Evolutionary conservation across 1,284 basidiomycete genomes (phyloP).

Genomic region (Apiotrichum laibachii): DNA sequence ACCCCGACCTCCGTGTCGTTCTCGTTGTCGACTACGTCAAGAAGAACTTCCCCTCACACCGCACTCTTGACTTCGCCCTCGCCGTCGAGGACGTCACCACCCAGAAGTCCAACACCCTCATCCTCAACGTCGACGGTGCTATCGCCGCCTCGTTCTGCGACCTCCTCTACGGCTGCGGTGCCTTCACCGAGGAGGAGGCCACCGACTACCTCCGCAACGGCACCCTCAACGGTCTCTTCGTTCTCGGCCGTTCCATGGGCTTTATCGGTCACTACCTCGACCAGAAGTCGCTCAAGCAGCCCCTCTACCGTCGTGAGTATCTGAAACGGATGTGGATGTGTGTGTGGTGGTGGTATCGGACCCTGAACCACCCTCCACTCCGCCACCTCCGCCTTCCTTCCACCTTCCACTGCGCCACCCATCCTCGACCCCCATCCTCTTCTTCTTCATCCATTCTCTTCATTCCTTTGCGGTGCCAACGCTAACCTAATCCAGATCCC

Average conservation of each 20-base stretch:
- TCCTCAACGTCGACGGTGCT: conserved; percentile 95
- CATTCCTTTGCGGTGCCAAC: too few relatives aligned
- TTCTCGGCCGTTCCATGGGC: conserved; percentile 93
- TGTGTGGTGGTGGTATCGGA: too few relatives aligned
- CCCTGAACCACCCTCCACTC: too few relatives aligned
- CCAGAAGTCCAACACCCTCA: conserved; percentile 91
- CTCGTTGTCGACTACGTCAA: conserved; percentile 95
- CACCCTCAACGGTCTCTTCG: conserved; percentile 88
- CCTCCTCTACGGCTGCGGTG: conserved; percentile 85
- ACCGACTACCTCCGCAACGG: conserved; percentile 88
- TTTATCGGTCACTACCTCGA: conserved; percentile 65
- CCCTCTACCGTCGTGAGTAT: conserved; percentile 65
- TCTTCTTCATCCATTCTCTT: too few relatives aligned
- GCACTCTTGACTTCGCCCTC: conserved; percentile 93
- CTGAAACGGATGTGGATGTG: too few relatives aligned
- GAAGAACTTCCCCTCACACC: conserved; percentile 91
- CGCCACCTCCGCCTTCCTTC: too few relatives aligned
- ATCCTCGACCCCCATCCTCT: too few relatives aligned
- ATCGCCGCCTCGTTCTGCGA: conserved; percentile 98
- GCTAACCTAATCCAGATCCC: too few relatives aligned
- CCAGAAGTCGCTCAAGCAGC: conserved; percentile 90
- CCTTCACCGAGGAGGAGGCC: conserved; percentile 93
- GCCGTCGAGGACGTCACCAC: conserved; percentile 98
- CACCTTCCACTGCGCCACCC: too few relatives aligned
- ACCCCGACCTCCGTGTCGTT: conserved; percentile 94